phyloP scores from a whole-genome alignment of 2,329 filamentous ascomycete genomes.

The Penicillium concentricum region DNA sequence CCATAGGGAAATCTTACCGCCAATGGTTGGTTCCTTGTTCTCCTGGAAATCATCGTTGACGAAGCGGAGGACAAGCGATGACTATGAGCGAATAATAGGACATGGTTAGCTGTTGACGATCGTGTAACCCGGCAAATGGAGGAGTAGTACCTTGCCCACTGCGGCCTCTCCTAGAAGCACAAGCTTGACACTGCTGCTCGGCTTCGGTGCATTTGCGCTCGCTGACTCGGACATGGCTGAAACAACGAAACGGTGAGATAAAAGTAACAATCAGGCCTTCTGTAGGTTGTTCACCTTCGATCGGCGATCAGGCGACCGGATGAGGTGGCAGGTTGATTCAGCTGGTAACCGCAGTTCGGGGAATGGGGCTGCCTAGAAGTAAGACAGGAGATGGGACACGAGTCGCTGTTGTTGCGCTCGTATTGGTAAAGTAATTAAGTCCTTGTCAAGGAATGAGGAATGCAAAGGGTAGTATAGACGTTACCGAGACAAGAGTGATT shows the following conservation, averaged over 20 bases:
- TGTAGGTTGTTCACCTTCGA: conserved; percentile 26
- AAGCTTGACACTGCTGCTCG: conserved; percentile 99
- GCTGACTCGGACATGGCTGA: conserved; percentile 69
- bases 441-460: conserved; percentile 9
- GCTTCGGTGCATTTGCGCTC: conserved; percentile 71
- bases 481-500: conserved; percentile 9
- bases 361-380: conserved; percentile 22
- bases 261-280: conserved; percentile 28
- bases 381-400: conserved; percentile 21
- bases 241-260: conserved; percentile 1
- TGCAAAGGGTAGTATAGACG: conserved; percentile 8
- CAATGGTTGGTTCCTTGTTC: conserved; percentile 99
- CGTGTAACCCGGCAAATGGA: conserved; percentile 5
- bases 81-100: conserved; percentile 54
- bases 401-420: conserved; percentile 1
- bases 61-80: conserved; percentile 94
- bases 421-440: conserved; percentile 7
- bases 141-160: conserved; percentile 80
- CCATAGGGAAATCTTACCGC: conserved; percentile 59
- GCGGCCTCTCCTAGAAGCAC: conserved; percentile 96
- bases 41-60: conserved; percentile 99
- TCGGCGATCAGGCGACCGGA: conserved; percentile 26
- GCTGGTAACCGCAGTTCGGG: conserved; percentile 15
- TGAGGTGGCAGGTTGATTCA: conserved; percentile 22
- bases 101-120: conserved; percentile 12